phyloP scores from a whole-genome alignment of 306 rosid species.

The Cucumis cinereus region DNA sequence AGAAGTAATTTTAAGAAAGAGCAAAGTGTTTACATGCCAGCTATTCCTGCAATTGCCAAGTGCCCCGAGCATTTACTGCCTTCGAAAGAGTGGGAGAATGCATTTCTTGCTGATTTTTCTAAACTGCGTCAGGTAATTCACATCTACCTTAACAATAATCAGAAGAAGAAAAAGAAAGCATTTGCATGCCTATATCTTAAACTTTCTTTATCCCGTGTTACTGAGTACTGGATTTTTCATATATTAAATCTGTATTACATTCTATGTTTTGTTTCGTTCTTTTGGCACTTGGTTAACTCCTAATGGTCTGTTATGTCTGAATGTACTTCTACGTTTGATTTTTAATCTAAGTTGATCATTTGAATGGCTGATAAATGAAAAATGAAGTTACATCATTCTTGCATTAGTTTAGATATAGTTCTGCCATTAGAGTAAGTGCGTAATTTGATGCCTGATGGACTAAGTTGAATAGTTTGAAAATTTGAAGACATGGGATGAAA shows the following conservation, averaged over 20 bases:
- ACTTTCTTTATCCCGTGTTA: not conserved
- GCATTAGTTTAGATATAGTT: not conserved
- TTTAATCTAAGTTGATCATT: not conserved
- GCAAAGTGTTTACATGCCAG: constrained; percentile 81
- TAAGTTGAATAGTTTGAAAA: not conserved
- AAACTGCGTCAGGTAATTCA: constrained; percentile 50
- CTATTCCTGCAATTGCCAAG: constrained; percentile 63
- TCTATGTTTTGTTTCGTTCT: not conserved
- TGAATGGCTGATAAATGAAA: not conserved
- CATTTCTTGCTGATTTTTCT: constrained; percentile 65
- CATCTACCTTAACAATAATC: not conserved
- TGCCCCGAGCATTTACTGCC: constrained; percentile 80
- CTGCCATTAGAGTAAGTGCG: not conserved
- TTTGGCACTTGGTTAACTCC: not conserved
- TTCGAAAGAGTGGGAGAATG: constrained; percentile 70
- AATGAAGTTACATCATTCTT: not conserved
- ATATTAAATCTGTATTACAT: too few species aligned
- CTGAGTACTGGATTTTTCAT: too few species aligned
- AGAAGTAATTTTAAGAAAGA: constrained; percentile 44
- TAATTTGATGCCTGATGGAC: not conserved
- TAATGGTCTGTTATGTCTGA: not conserved
- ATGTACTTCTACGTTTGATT: not conserved
- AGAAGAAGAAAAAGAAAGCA: not conserved
- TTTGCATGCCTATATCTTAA: not conserved
- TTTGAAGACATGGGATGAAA: not conserved